Evolutionary conservation across 2,329 filamentous ascomycete species (phyloP), one percentile per base, ranked within the genome.

Genomic region (Leptographium wingfieldii): DNA sequence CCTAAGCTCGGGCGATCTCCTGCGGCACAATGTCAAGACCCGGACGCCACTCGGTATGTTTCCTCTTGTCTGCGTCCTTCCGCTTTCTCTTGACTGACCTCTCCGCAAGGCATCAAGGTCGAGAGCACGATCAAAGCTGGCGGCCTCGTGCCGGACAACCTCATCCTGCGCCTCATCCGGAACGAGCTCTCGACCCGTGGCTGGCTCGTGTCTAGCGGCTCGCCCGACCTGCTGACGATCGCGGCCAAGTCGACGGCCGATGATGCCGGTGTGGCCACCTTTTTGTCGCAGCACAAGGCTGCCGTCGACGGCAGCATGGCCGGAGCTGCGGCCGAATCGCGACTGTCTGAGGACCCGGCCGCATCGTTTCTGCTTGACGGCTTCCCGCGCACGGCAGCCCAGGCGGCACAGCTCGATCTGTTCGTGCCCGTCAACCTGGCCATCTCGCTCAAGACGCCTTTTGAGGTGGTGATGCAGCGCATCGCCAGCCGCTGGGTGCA

Each of bases 281-380:
- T 77, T 62, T 70, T 76, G 57, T 70, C 75, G 27, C 56, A 55
- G 72, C 72, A 31, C 69, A 56, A 40, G 55, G 31, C 38, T 14
- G 25, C 12, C 14, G 52, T 70, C 56, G 68, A 73, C 38, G 38
- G 38, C 38, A 16, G 12, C 38, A 40, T 40, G 12, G 38, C 38
- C 57, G 68, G 70, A 66, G 16, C 40, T 16, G 31, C 40, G 1
- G 27, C 54, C 43, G 11, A 38, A 19, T 31, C 55, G 3, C 12
- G 3, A 22, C 76, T 79, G 54, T 84, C 85, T 56, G 81, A 94
- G 51, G 80, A 87, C 63, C 88, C 91, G 0, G 77, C 83, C 0
- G 90, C 91, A 10, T 96, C 91, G 0, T 97, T 96, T 72, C 88
- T 99, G 64, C 86, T 99, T 58, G 94, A 99, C 71, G 94, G 94